Percentiles rank a stretch among this genome's conserved stretches.
Conservation (phyloP, 257 asterid species). For the Primulina eburnea region DNA sequence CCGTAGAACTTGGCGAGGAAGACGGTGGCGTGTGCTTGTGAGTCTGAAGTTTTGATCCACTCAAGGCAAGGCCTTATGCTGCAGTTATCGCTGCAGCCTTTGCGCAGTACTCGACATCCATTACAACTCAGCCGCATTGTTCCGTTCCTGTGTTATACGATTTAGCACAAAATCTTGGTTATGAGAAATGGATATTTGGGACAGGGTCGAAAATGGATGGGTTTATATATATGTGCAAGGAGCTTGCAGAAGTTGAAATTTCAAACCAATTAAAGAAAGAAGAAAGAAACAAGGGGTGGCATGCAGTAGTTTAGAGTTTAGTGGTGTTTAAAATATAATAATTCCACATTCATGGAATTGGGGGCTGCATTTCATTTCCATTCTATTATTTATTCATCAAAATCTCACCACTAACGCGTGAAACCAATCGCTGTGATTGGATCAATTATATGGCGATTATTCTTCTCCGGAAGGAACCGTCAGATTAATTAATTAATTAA, state of each 20-base stretch:
- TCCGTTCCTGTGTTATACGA: neutral
- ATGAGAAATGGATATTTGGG: too few relatives aligned
- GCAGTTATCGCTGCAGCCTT: slow-evolving; percentile 77
- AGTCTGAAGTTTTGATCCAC: slow-evolving; percentile 60
- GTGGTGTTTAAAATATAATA: slow-evolving; percentile 20
- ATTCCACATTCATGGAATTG: slow-evolving; percentile 61
- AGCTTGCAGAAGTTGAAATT: too few relatives aligned
- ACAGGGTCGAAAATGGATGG: neutral
- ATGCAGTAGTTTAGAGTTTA: slow-evolving; percentile 38
- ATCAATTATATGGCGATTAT: too few relatives aligned
- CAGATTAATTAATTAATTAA: too few relatives aligned
- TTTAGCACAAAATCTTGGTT: too few relatives aligned
- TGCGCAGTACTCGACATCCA: slow-evolving; percentile 80
- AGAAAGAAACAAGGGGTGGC: slow-evolving; percentile 36
- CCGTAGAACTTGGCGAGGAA: slow-evolving; percentile 88
- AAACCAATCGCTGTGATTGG: slow-evolving; percentile 8
- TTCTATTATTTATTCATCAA: too few relatives aligned
- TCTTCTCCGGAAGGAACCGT: too few relatives aligned
- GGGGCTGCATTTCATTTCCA: slow-evolving; percentile 37
- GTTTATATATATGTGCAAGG: neutral
- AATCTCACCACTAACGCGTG: slow-evolving; percentile 33
- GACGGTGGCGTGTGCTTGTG: slow-evolving; percentile 85
- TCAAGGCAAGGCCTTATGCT: slow-evolving; percentile 72
- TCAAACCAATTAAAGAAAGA: too few relatives aligned
- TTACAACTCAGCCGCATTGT: slow-evolving; percentile 81